phyloP scores from a whole-genome alignment of 2,329 filamentous ascomycete species.

The Sordariomycetes sp. region DNA sequence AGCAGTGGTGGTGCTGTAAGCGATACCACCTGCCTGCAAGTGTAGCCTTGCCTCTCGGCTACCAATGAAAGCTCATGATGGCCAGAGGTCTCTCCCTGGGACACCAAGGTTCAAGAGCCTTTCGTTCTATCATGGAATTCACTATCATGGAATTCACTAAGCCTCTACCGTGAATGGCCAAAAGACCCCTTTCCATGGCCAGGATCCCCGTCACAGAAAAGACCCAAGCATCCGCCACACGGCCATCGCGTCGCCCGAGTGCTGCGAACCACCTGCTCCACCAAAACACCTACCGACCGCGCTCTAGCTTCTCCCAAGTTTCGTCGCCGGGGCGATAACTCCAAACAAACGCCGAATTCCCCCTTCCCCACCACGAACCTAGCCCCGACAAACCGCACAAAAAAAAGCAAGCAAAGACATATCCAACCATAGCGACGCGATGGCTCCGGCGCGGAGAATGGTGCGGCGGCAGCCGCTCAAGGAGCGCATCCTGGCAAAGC shows the following conservation, averaged over 20 bases:
- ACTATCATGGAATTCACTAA: not conserved
- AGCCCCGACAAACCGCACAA: not conserved
- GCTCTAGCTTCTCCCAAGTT: not conserved
- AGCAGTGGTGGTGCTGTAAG: too few relatives aligned
- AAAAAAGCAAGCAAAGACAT: not conserved
- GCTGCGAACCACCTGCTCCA: not conserved
- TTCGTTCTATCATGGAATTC: not conserved
- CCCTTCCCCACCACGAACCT: not conserved
- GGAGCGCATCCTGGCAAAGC: conserved; percentile 66
- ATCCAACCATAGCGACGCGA: not conserved
- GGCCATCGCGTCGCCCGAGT: too few relatives aligned
- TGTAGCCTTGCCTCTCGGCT: too few relatives aligned
- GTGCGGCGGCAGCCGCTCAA: conserved; percentile 67
- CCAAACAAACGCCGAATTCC: not conserved
- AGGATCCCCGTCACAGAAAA: not conserved
- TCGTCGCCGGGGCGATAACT: not conserved
- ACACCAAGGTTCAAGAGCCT: not conserved
- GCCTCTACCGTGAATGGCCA: not conserved
- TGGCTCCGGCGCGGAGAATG: conserved; percentile 44
- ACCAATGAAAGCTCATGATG: not conserved
- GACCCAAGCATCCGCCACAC: not conserved
- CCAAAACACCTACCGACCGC: not conserved
- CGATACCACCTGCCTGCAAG: too few relatives aligned
- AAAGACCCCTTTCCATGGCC: not conserved
- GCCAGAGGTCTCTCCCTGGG: not conserved